Percentiles rank a stretch among this genome's conserved stretches.
Conservation (phyloP, 176 grass and related monocot genomes). For the Lolium rigidum region DNA sequence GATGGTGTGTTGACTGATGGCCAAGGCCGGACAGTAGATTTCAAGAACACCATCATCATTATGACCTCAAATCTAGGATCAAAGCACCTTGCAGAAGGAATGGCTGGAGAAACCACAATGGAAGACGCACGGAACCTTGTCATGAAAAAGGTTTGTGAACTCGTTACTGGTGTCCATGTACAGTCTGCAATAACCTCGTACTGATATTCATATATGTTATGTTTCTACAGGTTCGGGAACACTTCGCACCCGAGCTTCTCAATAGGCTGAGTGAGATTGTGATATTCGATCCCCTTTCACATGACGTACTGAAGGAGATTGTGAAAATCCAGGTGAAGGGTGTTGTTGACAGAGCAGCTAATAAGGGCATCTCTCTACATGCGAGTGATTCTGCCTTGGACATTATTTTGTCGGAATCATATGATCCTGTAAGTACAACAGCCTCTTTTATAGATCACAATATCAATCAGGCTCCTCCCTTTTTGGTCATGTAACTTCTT, state of each 20-base stretch:
- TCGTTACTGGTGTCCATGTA: not conserved
- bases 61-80: constrained; percentile 27
- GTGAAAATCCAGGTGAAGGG: not conserved
- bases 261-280: not conserved
- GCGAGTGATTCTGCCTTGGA: not conserved
- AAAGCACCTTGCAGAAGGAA: not conserved
- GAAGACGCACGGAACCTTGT: not conserved
- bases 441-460: not conserved
- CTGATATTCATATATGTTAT: not conserved
- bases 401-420: not conserved
- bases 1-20: not conserved
- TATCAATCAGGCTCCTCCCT: too few species aligned
- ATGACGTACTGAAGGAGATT: not conserved
- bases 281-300: not conserved
- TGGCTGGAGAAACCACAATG: not conserved
- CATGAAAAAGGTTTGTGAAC: not conserved
- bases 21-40: not conserved
- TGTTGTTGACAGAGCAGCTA: not conserved
- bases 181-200: not conserved
- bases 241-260: not conserved
- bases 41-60: constrained; percentile 20
- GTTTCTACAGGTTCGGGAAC: not conserved
- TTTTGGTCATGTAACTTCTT: not conserved
- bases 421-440: not conserved
- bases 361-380: not conserved